These are phyloP conservation scores for Coemansia sp. DNA, from an alignment of 192 early-diverging fungal genomes.

Conservation along the genomic window DNA sequence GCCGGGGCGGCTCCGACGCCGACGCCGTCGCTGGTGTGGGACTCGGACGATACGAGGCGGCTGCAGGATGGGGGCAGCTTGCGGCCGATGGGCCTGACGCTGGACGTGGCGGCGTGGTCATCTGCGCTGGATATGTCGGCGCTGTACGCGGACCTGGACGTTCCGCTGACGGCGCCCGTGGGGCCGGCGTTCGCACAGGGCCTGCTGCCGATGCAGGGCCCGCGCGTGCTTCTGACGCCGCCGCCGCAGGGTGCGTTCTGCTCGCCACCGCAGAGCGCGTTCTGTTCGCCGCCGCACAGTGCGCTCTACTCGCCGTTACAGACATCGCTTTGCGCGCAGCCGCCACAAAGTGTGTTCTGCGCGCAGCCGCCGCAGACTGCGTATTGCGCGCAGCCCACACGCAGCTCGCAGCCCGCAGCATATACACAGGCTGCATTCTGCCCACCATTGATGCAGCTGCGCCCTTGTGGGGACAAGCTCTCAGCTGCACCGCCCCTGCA, in stretches of 20 bases:
- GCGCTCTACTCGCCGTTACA: neutral
- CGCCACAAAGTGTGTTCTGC: too few relatives aligned
- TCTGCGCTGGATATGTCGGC: neutral
- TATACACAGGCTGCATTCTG: neutral
- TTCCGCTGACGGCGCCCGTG: neutral
- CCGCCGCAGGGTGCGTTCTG: neutral
- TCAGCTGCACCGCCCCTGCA: neutral
- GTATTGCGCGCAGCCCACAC: neutral
- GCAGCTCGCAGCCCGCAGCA: neutral
- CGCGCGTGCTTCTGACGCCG: neutral
- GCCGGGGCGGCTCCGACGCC: neutral
- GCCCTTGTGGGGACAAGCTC: neutral
- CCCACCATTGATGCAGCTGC: neutral
- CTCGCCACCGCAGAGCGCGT: neutral
- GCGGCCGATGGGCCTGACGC: neutral
- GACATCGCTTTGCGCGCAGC: neutral
- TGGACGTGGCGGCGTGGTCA: neutral
- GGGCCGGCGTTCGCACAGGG: neutral
- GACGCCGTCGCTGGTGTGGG: conserved; percentile 4
- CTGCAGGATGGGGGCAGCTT: neutral
- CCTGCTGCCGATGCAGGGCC: neutral
- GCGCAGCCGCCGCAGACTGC: neutral
- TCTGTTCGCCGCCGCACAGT: neutral
- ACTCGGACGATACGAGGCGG: neutral
- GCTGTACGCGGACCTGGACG: neutral